Conservation (phyloP, 2,329 filamentous ascomycete genomes). For the Cladosporium austrohemisphaericum region DNA sequence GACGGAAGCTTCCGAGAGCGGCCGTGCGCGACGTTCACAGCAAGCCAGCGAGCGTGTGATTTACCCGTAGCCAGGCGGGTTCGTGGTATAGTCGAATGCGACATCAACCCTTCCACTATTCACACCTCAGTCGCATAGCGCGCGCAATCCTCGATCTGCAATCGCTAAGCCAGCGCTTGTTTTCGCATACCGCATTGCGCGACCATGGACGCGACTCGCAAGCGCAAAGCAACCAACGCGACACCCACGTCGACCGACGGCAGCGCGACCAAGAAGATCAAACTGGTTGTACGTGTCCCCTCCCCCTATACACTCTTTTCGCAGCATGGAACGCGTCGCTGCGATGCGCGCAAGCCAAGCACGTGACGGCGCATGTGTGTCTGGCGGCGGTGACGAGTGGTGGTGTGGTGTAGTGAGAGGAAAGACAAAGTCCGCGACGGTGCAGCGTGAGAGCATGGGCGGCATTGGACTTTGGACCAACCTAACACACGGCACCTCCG, state of each 20-base stretch:
- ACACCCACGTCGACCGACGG: conserved; percentile 45
- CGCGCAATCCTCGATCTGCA: not conserved
- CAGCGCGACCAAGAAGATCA: conserved; percentile 41
- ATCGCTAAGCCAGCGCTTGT: not conserved
- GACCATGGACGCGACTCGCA: conserved; percentile 33
- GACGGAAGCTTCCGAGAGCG: too few species aligned
- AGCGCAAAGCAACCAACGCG: conserved; percentile 54
- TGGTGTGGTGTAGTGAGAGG: conserved; percentile 6
- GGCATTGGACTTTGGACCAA: conserved; percentile 22
- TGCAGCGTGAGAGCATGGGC: conserved; percentile 17
- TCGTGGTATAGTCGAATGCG: not conserved
- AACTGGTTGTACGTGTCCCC: conserved; percentile 14
- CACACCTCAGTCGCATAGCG: not conserved
- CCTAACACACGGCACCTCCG: conserved; percentile 26
- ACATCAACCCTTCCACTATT: not conserved
- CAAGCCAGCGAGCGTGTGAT: too few species aligned
- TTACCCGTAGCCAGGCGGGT: too few species aligned
- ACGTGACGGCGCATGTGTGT: not conserved
- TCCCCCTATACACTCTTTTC: conserved; percentile 1
- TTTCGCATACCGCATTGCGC: not conserved
- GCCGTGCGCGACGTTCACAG: too few species aligned
- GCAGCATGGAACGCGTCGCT: not conserved
- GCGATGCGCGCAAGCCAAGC: conserved; percentile 4
- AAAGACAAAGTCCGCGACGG: conserved; percentile 19
- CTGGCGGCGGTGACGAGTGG: conserved; percentile 1